These are phyloP conservation scores for Meira miltonrushii DNA, from an alignment of 1,284 basidiomycete genomes.

Conservation along the genomic window DNA sequence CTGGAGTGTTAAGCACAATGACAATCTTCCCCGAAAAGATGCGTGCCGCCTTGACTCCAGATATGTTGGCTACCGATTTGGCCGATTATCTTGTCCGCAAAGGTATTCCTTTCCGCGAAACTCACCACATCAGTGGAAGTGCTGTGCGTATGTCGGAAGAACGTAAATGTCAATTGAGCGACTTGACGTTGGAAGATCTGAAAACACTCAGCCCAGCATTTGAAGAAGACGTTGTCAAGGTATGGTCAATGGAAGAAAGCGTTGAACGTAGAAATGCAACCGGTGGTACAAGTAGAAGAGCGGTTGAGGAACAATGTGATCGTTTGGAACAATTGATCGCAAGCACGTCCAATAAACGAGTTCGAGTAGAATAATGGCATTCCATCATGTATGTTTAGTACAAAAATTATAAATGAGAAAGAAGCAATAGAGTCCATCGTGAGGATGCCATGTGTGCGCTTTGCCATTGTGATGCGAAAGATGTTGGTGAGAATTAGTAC, in stretches of 20 bases:
- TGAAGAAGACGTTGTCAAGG: constrained; percentile 65
- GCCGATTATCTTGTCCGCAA: constrained; percentile 97
- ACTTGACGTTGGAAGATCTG: constrained; percentile 74
- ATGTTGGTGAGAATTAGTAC: too few species aligned
- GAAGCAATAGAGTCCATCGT: neutral
- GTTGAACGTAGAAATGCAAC: constrained; percentile 91
- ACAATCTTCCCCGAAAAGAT: constrained; percentile 86
- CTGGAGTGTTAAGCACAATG: constrained; percentile 85
- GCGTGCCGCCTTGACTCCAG: constrained; percentile 83
- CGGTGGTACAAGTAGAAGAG: constrained; percentile 79
- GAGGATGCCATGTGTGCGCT: neutral
- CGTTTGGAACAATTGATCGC: constrained; percentile 22
- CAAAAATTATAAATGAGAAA: neutral
- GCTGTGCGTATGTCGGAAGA: constrained; percentile 90
- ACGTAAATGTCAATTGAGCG: constrained; percentile 71
- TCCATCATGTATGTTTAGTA: neutral
- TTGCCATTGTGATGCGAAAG: neutral
- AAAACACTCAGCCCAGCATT: constrained; percentile 72
- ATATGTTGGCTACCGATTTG: constrained; percentile 92
- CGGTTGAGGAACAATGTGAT: constrained; percentile 70
- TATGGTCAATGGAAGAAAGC: constrained; percentile 57
- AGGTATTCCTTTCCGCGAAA: constrained; percentile 93
- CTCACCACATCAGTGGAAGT: constrained; percentile 93
- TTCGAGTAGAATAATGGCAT: neutral
- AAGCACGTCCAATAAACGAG: neutral